Evolutionary conservation across 371 early-diverging fungal species (phyloP), one percentile per base, ranked within the genome.

Genomic region (Apophysomyces trapeziformis): DNA sequence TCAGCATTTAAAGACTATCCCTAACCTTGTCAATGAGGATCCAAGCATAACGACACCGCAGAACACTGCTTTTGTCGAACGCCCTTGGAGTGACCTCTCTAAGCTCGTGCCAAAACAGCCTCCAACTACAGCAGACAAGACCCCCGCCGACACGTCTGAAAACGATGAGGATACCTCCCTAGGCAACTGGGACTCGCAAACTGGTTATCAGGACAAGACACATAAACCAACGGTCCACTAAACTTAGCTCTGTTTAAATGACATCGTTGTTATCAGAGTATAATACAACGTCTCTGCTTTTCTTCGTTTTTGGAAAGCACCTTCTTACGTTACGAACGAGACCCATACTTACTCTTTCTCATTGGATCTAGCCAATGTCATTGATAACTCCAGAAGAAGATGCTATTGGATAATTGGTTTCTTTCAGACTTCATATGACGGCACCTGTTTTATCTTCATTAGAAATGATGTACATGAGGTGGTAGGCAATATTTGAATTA

Each of bases 21-120:
- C 78, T 14, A 78, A 78, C 43, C 63, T 81, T 32, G 69, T 81
- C 38, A 76, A 76, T 36, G 82, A 81, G 63, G 78, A 81, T 56
- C 82, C 82, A 26, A 65, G 74, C 14, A 73, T 73, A 13, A 72
- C 63, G 47, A 78, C 82, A 21, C 82, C 82, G 21, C 65, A 75
- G 66, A 75, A 77, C 59, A 70, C 75, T 14, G 68, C 71, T 13
- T 80, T 77, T 60, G 61, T 69, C 63, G 78, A 77, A 9, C 46
- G 72, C 54, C 80, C 80, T 7, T 80, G 80, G 80, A 71, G 70
- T 50, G 78, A 73, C 35, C 68, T 77, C 70, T 74, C 74, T n/a
- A 69, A 74, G 50, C 61, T 73, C 47, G 60, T 71, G 14, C 44
- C 63, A 38, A 46, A 60, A 13, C 46, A 69, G 12, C 37, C 57